Percentiles rank a stretch among this genome's conserved stretches.
Conservation (phyloP, 768 basidiomycete genomes). For the Calocybe indica region DNA sequence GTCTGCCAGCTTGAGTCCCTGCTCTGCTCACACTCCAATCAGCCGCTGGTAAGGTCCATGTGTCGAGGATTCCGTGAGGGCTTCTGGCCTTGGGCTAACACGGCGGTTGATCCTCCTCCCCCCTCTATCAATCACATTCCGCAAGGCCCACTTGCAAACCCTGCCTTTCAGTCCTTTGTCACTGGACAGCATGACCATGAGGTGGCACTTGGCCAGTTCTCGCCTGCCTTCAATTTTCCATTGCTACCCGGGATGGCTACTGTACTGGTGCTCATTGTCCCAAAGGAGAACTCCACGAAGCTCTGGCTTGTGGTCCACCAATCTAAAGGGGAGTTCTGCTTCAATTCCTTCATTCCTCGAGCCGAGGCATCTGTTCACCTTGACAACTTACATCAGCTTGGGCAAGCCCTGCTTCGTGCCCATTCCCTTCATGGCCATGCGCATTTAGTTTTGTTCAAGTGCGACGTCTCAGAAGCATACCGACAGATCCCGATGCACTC, state of each 20-base stretch:
- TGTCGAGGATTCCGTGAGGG: constrained; percentile 23
- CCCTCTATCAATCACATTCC: constrained; percentile 10
- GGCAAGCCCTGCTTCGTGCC: constrained; percentile 12
- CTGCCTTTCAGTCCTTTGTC: no score
- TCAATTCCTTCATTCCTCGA: constrained; percentile 29
- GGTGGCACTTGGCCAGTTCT: constrained; percentile 17
- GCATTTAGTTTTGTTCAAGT: constrained; percentile 27
- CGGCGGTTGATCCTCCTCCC: constrained; percentile 18
- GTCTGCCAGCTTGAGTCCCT: constrained; percentile 21
- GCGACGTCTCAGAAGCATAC: constrained; percentile 31
- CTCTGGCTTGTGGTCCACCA: constrained; percentile 34
- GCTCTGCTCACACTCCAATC: constrained; percentile 29
- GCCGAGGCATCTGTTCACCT: constrained; percentile 19
- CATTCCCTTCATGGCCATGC: constrained; percentile 5
- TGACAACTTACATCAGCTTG: constrained; percentile 28
- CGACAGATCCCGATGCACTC: constrained; percentile 23
- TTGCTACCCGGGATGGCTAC: constrained; percentile 38
- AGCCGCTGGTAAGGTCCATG: constrained; percentile 28
- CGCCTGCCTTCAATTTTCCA: constrained; percentile 23
- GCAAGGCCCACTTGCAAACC: constrained; percentile 9
- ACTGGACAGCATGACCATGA: constrained; percentile 19
- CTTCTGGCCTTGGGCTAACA: constrained; percentile 39
- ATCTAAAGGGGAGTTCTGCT: constrained; percentile 21
- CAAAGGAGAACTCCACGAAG: constrained; percentile 26
- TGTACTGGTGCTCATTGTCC: constrained; percentile 31